phyloP scores from a whole-genome alignment of 2,329 filamentous ascomycete species.

The Hypoxylon sp. region DNA sequence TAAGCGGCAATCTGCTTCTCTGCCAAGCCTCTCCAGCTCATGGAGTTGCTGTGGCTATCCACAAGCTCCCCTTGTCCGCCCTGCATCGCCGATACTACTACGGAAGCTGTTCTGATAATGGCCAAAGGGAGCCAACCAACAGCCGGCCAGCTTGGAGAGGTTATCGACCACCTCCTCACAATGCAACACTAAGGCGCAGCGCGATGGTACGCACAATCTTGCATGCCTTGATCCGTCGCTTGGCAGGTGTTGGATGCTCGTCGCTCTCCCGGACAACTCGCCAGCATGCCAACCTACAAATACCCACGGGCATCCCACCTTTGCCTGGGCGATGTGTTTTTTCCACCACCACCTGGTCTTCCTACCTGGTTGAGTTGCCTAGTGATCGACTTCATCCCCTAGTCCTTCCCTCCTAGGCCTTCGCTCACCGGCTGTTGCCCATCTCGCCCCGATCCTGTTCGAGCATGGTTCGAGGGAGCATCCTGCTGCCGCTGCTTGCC shows the following conservation, averaged over 20 bases:
- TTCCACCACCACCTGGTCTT: conserved; percentile 11
- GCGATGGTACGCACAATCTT: conserved; percentile 31
- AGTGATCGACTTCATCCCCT: conserved; percentile 15
- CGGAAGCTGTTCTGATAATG: conserved; percentile 35
- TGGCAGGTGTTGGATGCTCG: conserved; percentile 16
- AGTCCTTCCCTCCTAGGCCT: conserved; percentile 14
- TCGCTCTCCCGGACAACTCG: conserved; percentile 4
- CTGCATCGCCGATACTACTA: conserved; percentile 35
- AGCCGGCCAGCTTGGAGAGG: conserved; percentile 15
- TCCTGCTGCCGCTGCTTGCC: conserved; percentile 41
- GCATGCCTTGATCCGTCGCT: conserved; percentile 24
- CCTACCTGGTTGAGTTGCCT: conserved; percentile 16
- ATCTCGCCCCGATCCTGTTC: conserved; percentile 2
- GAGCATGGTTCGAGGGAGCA: conserved; percentile 42
- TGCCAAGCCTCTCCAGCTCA: conserved; percentile 34
- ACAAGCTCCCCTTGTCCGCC: conserved; percentile 17
- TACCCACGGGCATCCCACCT: conserved; percentile 27
- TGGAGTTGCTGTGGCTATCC: conserved; percentile 21
- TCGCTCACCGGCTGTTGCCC: conserved; percentile 17
- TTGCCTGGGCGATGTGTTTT: conserved; percentile 1
- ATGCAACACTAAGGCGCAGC: conserved; percentile 23
- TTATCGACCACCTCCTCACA: conserved; percentile 30
- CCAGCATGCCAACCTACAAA: conserved; percentile 29
- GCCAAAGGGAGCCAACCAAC: conserved; percentile 9
- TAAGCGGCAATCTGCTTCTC: conserved; percentile 18